Percentiles rank a stretch among this genome's conserved stretches.
Conservation (phyloP, 1,284 basidiomycete genomes). For the Sporisorium reilianum region DNA sequence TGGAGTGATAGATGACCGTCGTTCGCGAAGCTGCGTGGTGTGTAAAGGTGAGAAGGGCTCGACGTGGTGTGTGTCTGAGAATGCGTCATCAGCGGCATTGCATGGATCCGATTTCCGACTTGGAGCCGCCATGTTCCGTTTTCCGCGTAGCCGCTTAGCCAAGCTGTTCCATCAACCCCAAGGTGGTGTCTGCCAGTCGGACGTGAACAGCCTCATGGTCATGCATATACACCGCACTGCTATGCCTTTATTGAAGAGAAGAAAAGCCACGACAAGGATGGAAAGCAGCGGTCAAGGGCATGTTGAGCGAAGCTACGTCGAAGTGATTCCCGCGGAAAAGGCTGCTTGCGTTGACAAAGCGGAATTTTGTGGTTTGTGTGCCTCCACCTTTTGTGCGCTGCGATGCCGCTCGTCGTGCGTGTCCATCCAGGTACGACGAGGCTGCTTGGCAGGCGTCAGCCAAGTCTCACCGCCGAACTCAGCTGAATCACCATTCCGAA, state of each 20-base stretch:
- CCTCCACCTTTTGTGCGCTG: constrained; percentile 10
- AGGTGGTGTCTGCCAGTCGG: too few relatives aligned
- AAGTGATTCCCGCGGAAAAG: constrained; percentile 13
- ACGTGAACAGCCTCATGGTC: too few relatives aligned
- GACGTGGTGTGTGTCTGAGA: too few relatives aligned
- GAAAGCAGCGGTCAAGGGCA: too few relatives aligned
- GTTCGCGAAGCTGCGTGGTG: background rate
- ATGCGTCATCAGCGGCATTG: constrained; percentile 21
- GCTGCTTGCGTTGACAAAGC: constrained; percentile 6
- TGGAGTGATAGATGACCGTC: constrained; percentile 12
- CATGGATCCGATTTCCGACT: constrained; percentile 9
- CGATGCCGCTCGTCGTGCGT: too few relatives aligned
- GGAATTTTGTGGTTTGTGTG: background rate
- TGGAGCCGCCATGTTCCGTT: constrained; percentile 12
- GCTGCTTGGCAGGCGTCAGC: constrained; percentile 1
- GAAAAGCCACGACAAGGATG: too few relatives aligned
- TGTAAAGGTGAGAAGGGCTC: background rate
- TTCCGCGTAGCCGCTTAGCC: constrained; percentile 5
- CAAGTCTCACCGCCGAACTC: background rate
- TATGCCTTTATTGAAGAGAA: too few relatives aligned
- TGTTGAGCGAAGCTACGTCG: background rate
- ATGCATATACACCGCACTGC: too few relatives aligned
- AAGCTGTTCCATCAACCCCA: too few relatives aligned
- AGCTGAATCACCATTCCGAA: constrained; percentile 13
- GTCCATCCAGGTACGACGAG: too few relatives aligned